Base-by-base conservation (phyloP, 768 basidiomycete genomes). In the Leccinum fibrillosum region DNA sequence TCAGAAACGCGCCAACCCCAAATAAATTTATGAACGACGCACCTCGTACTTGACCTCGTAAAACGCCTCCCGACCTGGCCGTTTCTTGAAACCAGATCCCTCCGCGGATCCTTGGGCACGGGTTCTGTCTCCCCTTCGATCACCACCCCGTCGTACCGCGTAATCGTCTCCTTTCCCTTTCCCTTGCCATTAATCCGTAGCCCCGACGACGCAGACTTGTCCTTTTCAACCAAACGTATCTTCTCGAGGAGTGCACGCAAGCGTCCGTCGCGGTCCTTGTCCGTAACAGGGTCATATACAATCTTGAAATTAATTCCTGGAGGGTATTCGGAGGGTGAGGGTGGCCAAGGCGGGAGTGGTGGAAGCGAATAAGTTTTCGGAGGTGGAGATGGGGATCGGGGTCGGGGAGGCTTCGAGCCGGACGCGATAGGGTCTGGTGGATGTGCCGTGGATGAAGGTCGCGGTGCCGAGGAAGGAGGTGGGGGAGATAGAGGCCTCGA, bases 151-250 rank as follows among this genome's bases (percentile, higher is more conserved):
- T 81, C 80, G 56, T 76, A 82, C 44, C 88, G 68, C 3, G 74
- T 64, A 53, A 88, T 66, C 34, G 74, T 70, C 69, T 86, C 85
- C 67, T 83, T 85, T 3, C 86, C 86, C 62, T 85, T 86, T 6
- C 78, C 80, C 66, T 88, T 89, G 5, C 83, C 84, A 59, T 78
- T 80, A 11, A 88, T 78, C 54, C 87, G 75, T 30, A 68, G 61
- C 48, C 78, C 66, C 45, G 39, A 57, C 1, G 55, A 45, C 9
- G 37, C 62, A 4, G 71, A 62, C n/a, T 66, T 63, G 8, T 65
- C 59, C 54, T 67, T 74, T 52, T 76, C 66, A 48, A 69, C 73
- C 13, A 45, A 56, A 15, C 77, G 75, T 21, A 79, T 68, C 63
- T 73, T 76, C 66, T 81, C 79, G 21, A 78, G 66, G 4, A 81